Evolutionary conservation across 2,329 filamentous ascomycete species (phyloP), one percentile per base, ranked within the genome.

Genomic region (Achaetomium macrosporum): DNA sequence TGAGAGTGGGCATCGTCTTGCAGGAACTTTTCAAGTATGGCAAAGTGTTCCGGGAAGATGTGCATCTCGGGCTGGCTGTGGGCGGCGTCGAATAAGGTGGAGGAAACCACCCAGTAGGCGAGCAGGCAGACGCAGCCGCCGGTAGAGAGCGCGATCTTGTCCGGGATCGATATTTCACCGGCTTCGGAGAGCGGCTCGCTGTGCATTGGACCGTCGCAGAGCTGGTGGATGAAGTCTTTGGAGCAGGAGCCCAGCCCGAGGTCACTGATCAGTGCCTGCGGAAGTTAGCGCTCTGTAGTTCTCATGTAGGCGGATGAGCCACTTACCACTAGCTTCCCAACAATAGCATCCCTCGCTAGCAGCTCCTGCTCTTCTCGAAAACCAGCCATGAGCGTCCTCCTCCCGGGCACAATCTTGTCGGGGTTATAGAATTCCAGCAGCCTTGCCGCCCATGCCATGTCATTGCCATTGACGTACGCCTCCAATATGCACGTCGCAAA

Each of bases 401-500:
- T 80, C 2, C 80, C 77, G 0, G 81, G 78, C 7, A 90, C 76
- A 19, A 82, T 74, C 62, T 76, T 82, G 51, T 81, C 76, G 0
- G 87, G 87, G 48, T 81, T 75, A 57, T 84, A 81, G 54, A 78
- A 83, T 68, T 92, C 88, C 57, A 87, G 75, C 51, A 90, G 67
- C 47, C 88, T 72, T 13, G 78, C 71, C 2, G 82, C 76, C 83
- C 82, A 85, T 42, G 79, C 76, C 66, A 85, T 66, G 20, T 73
- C 72, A 59, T 83, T 78, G 7, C 70, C 72, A 59, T 83, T 82
- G 56, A 88, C 77, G 59, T 89, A 92, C 42, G 85, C 79, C 65
- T 91, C 87, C 11, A 91, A 70, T 16, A 91, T 71, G 64, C 88
- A 87, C 0, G 86, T 89, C n/a, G 89, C 76, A 66, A 93, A 91